phyloP scores from a whole-genome alignment of 257 asterid genomes.

The Solanum virginianum region DNA sequence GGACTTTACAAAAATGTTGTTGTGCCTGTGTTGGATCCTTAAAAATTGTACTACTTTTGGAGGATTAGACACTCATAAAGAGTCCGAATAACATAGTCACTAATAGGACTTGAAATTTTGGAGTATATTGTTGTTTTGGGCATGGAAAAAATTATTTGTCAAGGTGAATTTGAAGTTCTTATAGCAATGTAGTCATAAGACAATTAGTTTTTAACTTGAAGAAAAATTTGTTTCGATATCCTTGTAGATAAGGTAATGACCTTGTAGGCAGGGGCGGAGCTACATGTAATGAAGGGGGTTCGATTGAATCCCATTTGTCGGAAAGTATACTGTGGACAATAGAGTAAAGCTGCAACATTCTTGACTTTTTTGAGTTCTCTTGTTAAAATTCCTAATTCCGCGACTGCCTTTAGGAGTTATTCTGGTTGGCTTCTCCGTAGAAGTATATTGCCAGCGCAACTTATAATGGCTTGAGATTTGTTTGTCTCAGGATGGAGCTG shows the following conservation, averaged over 20 bases:
- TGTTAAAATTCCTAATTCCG: not conserved
- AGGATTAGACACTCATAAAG: no score
- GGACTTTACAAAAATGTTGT: no score
- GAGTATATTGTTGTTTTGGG: not conserved
- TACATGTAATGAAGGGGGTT: not conserved
- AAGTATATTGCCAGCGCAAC: not conserved
- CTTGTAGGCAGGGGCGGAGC: not conserved
- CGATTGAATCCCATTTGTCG: not conserved
- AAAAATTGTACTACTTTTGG: no score
- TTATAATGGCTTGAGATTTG: not conserved
- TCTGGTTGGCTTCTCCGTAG: not conserved
- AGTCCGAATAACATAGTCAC: no score
- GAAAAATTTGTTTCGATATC: not conserved
- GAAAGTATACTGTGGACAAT: not conserved
- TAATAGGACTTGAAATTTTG: not conserved
- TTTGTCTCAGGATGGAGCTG: conserved; percentile 33
- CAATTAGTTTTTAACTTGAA: not conserved
- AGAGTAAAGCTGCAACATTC: not conserved
- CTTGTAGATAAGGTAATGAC: not conserved
- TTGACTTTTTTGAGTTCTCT: not conserved
- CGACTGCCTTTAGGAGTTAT: not conserved
- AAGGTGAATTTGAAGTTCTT: not conserved
- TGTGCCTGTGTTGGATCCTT: no score
- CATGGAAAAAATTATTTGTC: no score
- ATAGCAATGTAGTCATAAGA: not conserved